Conservation (phyloP, 306 rosid species). For the Sophora flavescens region DNA sequence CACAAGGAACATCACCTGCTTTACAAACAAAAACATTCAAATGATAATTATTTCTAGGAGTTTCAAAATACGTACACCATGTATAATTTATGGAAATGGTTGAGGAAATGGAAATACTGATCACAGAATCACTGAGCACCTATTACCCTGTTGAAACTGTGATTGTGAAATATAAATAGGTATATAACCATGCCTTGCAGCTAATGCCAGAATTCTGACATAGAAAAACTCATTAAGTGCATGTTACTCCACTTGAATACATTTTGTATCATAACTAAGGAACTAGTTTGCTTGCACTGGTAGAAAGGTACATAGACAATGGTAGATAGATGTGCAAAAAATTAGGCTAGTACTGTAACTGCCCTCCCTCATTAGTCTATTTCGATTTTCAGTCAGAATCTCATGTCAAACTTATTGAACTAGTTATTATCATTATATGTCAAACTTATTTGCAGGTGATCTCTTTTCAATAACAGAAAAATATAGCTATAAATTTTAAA, state of each 20-base stretch:
- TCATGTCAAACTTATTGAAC: conserved; percentile 15
- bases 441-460: neutral
- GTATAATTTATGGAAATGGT: neutral
- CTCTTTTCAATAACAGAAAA: conserved; percentile 7
- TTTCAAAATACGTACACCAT: conserved; percentile 5
- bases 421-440: neutral
- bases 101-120: conserved; percentile 43
- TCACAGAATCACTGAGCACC: conserved; percentile 10
- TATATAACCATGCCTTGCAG: neutral
- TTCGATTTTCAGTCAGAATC: conserved; percentile 8
- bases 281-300: conserved; percentile 2
- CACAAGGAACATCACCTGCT: conserved; percentile 87
- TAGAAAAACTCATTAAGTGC: neutral
- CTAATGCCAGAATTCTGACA: conserved; percentile 8
- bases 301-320: neutral
- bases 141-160: conserved; percentile 15
- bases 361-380: neutral
- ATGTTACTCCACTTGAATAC: neutral
- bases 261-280: neutral
- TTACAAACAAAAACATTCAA: conserved; percentile 18
- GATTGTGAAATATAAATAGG: neutral
- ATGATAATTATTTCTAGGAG: conserved; percentile 13
- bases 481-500: neutral
- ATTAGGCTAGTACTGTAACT: neutral
- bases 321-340: neutral